Conservation (phyloP, 139 green algal genomes). For the Marvania coccoides region DNA sequence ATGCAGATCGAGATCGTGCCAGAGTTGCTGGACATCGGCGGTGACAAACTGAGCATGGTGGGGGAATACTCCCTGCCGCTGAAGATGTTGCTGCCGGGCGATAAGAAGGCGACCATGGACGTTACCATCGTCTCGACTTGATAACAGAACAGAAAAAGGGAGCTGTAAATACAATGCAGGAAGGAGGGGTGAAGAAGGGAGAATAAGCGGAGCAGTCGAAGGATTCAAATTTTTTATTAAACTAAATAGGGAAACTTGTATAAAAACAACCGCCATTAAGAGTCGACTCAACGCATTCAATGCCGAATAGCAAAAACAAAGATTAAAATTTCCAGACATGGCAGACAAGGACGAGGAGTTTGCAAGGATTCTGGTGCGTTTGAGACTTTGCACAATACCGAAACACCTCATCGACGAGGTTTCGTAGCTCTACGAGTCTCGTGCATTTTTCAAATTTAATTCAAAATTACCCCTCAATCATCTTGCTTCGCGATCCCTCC, state of each 20-base stretch:
- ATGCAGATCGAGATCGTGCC: slow-evolving; percentile 21
- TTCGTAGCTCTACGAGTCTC: too few relatives aligned
- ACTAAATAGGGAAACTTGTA: neutral
- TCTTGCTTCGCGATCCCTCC: too few relatives aligned
- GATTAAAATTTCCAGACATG: too few relatives aligned
- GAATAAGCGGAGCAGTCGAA: neutral
- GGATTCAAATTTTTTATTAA: too few relatives aligned
- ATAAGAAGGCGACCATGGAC: slow-evolving; percentile 4
- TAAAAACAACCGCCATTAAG: too few relatives aligned
- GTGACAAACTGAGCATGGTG: slow-evolving; percentile 7
- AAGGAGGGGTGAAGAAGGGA: neutral
- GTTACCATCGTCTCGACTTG: slow-evolving; percentile 14
- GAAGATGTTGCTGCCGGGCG: slow-evolving; percentile 11
- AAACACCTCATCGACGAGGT: neutral
- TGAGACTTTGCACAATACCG: neutral
- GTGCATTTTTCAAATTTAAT: too few relatives aligned
- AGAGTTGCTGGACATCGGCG: slow-evolving; percentile 17
- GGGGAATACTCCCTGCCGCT: slow-evolving; percentile 29
- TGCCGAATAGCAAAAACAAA: too few relatives aligned
- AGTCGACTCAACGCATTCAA: too few relatives aligned
- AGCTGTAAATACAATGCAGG: neutral
- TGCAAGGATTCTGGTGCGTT: slow-evolving; percentile 20
- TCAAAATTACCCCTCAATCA: too few relatives aligned
- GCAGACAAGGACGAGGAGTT: slow-evolving; percentile 11
- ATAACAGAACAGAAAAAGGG: too few relatives aligned